Evolutionary conservation across 2,329 filamentous ascomycete genomes (phyloP), one percentile per base, ranked within the genome.

Genomic region (Aspergillus melleus): DNA sequence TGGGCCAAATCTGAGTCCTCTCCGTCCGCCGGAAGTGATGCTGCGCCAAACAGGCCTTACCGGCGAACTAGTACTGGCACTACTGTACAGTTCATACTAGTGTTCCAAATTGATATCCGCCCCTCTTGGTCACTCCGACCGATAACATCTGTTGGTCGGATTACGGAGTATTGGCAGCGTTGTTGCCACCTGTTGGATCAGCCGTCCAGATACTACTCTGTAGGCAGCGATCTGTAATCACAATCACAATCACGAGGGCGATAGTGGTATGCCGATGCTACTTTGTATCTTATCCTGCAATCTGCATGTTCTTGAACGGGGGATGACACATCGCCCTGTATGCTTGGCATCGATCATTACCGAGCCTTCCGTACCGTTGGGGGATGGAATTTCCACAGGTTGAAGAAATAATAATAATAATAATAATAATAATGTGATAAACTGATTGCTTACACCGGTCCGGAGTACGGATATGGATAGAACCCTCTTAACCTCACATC

Each of bases 41-140:
- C 44, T 47, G 19, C 44, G 50, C 47, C 55, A 30, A 42, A 52
- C 51, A 14, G 22, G 30, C n/a, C 52, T 47, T 47, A 49, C 57
- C 20, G 51, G 30, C 55, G 47, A 29, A 58, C 55, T 53, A 53
- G 32, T 24, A 24, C 26, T 39, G 50, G 26, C 52, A 46, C 55
- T 58, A 39, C 55, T 55, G 57, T 52, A 47, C 39, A 53, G 50
- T 53, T 44, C 29, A 53, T 52, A 57, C 58, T 55, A 60, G 58
- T 57, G 58, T 60, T 60, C 58, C 58, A 57, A 46, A 49, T 57
- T 60, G 46, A 60, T 57, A 36, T 57, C 52, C 36, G 36, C 55
- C 55, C 49, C 24, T 57, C 58, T 44, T 26, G 20, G 20, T 26
- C 22, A 24, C 47, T 36, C 46, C 42, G 3, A 24, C 20, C 29